phyloP scores from a whole-genome alignment of 129 eudicot genomes.

The Artemisia argyi region DNA sequence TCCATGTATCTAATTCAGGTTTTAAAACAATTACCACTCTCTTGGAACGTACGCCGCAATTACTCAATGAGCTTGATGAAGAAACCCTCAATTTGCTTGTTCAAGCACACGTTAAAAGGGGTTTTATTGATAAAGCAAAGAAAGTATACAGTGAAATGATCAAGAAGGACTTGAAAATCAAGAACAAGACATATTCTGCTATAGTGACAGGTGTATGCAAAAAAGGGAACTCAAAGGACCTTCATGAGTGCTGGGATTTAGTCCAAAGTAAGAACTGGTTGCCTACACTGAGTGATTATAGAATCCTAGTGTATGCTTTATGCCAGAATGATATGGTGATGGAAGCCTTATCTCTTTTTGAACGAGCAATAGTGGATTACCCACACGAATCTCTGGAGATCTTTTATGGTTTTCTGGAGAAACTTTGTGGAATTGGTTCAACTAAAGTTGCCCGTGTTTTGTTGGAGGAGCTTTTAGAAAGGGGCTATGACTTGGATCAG shows the following conservation, averaged over 20 bases:
- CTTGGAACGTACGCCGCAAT: constrained; percentile 40
- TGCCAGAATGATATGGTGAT: constrained; percentile 48
- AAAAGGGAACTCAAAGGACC: constrained; percentile 47
- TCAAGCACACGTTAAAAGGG: constrained; percentile 55
- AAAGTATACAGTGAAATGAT: constrained; percentile 43
- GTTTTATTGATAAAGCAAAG: constrained; percentile 46
- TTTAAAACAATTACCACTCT: constrained; percentile 46
- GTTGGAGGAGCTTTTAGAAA: constrained; percentile 45
- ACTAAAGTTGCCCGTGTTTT: constrained; percentile 43
- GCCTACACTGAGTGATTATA: constrained; percentile 51
- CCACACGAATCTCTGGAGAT: constrained; percentile 33
- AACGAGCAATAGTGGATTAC: constrained; percentile 37
- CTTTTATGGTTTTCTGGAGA: constrained; percentile 43
- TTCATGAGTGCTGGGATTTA: constrained; percentile 37
- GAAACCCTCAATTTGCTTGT: constrained; percentile 61
- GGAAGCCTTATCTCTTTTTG: constrained; percentile 63
- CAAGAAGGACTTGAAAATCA: constrained; percentile 36
- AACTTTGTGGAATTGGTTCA: constrained; percentile 55
- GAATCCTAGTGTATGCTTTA: constrained; percentile 37
- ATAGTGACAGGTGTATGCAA: constrained; percentile 51
- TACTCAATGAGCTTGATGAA: constrained; percentile 49
- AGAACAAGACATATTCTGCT: constrained; percentile 45
- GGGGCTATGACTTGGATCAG: constrained; percentile 39
- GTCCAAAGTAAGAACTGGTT: constrained; percentile 55
- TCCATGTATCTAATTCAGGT: constrained; percentile 36